A percentile compares a stretch with the other conserved stretches of the same genome.
Conservation (phyloP, 164 flowering plant genomes). For the grape (Vitis vinifera) region ASM3070453v1 NC_081822.1:4596001-4596500, state of each 20-base stretch:
- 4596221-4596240: too few relatives aligned
- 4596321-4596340: slow-evolving; percentile 1
- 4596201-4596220: too few relatives aligned
- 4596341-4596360: neutral
- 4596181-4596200: too few relatives aligned
- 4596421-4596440: slow-evolving; percentile 71
- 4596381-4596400: slow-evolving; percentile 35
- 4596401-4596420: slow-evolving; percentile 42
- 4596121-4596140: too few relatives aligned
- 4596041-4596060: too few relatives aligned
- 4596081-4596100: too few relatives aligned
- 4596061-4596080: too few relatives aligned
- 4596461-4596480: slow-evolving; percentile 68
- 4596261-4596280: neutral
- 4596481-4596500: slow-evolving; percentile 38
- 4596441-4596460: slow-evolving; percentile 61
- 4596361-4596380: slow-evolving; percentile 25
- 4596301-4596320: neutral
- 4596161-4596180: too few relatives aligned
- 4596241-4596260: neutral
- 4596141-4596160: too few relatives aligned
- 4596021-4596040: too few relatives aligned
- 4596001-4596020: too few relatives aligned
- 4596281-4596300: neutral
- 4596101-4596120: too few relatives aligned